Evolutionary conservation across 257 asterid genomes (phyloP).

Genomic region (Eucommia ulmoides): DNA sequence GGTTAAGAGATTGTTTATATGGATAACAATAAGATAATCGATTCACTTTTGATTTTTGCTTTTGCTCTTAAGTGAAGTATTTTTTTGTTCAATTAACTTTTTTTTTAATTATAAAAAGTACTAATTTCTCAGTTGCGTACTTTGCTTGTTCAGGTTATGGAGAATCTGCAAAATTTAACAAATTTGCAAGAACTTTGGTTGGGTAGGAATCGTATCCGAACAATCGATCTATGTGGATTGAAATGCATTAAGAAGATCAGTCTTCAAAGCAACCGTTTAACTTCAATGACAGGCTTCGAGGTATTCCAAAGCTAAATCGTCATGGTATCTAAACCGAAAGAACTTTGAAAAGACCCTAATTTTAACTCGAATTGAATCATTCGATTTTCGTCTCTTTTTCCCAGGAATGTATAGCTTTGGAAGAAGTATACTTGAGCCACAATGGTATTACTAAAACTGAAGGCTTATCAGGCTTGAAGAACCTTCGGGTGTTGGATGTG

Average conservation of each 20-base stretch:
- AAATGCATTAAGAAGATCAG: conserved; percentile 87
- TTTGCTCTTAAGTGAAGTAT: too few relatives aligned
- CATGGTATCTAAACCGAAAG: not conserved
- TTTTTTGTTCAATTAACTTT: too few relatives aligned
- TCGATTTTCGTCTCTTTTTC: conserved; percentile 12
- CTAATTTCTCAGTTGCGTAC: too few relatives aligned
- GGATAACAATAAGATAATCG: too few relatives aligned
- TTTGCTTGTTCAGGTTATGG: conserved; percentile 56
- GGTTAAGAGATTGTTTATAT: too few relatives aligned
- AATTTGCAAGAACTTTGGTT: conserved; percentile 92
- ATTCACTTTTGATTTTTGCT: too few relatives aligned
- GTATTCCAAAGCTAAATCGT: conserved; percentile 14
- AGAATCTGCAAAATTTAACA: conserved; percentile 51
- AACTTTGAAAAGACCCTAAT: not conserved
- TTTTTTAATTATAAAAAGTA: too few relatives aligned
- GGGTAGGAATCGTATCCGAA: conserved; percentile 87
- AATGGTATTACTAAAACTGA: conserved; percentile 89
- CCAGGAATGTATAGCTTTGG: conserved; percentile 82
- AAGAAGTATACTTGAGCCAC: conserved; percentile 94
- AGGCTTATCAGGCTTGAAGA: conserved; percentile 68
- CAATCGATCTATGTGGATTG: conserved; percentile 74
- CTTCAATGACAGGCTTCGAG: conserved; percentile 80
- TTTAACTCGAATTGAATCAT: too few relatives aligned
- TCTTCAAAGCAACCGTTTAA: conserved; percentile 92
- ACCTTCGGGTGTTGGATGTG: conserved; percentile 85